These are phyloP conservation scores for Solanum etuberosum DNA, from an alignment of 257 asterid genomes.

Conservation along the genomic window DNA sequence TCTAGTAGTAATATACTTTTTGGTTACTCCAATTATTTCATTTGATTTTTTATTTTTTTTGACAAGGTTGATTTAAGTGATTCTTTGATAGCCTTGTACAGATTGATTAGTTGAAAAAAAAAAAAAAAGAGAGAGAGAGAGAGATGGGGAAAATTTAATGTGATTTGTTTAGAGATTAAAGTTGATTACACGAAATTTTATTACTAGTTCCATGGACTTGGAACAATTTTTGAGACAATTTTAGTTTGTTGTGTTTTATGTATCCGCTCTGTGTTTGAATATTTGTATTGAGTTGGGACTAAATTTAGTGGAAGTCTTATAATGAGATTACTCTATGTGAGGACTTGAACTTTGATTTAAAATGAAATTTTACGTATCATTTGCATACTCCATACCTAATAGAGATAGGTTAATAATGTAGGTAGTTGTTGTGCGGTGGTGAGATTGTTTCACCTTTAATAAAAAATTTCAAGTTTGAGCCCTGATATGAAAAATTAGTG, in stretches of 20 bases:
- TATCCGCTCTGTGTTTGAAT: background rate
- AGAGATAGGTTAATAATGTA: background rate
- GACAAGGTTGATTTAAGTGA: slow-evolving; percentile 4
- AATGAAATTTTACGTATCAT: no score
- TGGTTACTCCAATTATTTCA: slow-evolving; percentile 29
- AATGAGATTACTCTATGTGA: no score
- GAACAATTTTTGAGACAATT: slow-evolving; percentile 15
- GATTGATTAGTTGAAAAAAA: slow-evolving; percentile 10
- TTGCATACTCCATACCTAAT: background rate
- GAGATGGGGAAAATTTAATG: background rate
- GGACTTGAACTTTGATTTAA: no score
- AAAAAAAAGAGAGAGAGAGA: background rate
- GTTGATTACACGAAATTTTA: background rate
- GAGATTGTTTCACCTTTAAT: no score
- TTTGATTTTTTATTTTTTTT: slow-evolving; percentile 12
- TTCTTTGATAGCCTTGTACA: slow-evolving; percentile 45
- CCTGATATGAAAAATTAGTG: background rate
- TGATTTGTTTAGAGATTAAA: background rate
- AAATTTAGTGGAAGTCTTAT: background rate
- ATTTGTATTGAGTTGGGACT: fast-evolving
- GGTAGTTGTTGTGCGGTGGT: no score
- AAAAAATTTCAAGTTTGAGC: no score
- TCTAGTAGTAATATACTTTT: slow-evolving; percentile 9
- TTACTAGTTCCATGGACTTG: slow-evolving; percentile 14
- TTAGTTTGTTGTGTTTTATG: background rate